Percentiles rank a stretch among this genome's conserved stretches.
Evolutionary conservation across 306 rosid genomes (phyloP).

Genomic region (Citrullus colocynthis): DNA sequence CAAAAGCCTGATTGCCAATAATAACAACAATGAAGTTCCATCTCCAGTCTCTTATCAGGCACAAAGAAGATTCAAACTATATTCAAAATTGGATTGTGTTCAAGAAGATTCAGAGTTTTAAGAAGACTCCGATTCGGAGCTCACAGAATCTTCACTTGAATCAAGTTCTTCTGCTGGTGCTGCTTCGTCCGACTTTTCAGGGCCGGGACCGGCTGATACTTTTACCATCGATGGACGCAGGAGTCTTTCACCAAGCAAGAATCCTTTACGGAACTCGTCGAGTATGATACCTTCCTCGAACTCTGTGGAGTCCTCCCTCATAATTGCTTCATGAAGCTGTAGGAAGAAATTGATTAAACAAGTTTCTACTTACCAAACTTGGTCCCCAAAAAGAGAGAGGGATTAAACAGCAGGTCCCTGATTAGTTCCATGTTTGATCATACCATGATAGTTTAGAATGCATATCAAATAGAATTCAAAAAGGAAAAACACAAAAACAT

Average conservation of each 20-base stretch:
- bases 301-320: conserved; percentile 80
- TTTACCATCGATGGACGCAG: conserved; percentile 94
- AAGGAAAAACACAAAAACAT: neutral
- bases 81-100: conserved; percentile 7
- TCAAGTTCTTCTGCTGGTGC: conserved; percentile 31
- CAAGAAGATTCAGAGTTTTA: neutral
- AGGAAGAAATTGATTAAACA: conserved; percentile 1
- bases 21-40: neutral
- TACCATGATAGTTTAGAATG: neutral
- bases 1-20: neutral
- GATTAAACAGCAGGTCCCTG: neutral
- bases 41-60: neutral
- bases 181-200: conserved; percentile 44
- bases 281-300: conserved; percentile 66
- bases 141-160: conserved; percentile 19
- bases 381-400: neutral
- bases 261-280: conserved; percentile 79
- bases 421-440: neutral
- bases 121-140: conserved; percentile 26
- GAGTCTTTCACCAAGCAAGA: conserved; percentile 73
- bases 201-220: conserved; percentile 97
- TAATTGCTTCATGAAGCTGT: conserved; percentile 91
- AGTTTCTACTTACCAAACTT: neutral
- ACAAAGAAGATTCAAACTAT: neutral
- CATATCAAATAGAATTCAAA: neutral